Evolutionary conservation across 2,329 filamentous ascomycete species (phyloP), one percentile per base, ranked within the genome.

Genomic region (Scopulariopsis brevicaulis): DNA sequence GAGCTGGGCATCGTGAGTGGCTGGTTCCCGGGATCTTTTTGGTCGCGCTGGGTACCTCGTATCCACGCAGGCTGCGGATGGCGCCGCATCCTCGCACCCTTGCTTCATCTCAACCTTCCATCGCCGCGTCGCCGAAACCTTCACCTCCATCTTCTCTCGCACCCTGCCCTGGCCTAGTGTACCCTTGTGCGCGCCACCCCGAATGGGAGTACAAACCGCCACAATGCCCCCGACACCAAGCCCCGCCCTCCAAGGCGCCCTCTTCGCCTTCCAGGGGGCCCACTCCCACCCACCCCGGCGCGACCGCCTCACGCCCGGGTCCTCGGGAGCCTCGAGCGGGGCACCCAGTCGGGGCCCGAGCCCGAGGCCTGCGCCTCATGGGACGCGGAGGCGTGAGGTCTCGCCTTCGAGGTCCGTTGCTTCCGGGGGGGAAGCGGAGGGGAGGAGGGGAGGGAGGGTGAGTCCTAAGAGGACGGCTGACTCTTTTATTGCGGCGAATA

Each of bases 231-330:
- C 46, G 12, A 24, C n/a, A 4, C 20, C 46, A 14, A 2, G n/a
- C 20, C 12, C 46, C 46, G 79, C 79, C 55, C 69, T 83, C 58
- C 74, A 71, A 59, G 81, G 81, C 56, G 81, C 81, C 11, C 77
- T 76, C 12, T 72, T 83, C 28, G 81, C 81, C 22, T 84, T 83
- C 61, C 71, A 73, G 62, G 76, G 74, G 15, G 85, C 84, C 22
- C 46, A 24, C 18, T 14, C 22, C n/a, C 84, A 82, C 58, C 75
- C 85, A 66, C 80, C 82, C 18, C 77, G 74, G 18, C 20, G 57
- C 48, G 40, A 53, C 20, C 52, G 25, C 20, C 25, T 37, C 10
- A 37, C 52, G 24, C n/a, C 52, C 12, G 25, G 25, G 24, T 32
- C 52, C 4, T 54, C 52, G 25, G 32, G 52, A 15, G 34, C 28